Percentiles rank a stretch among this genome's conserved stretches.
These are phyloP conservation scores for Penicillium expansum DNA, from an alignment of 2,329 filamentous ascomycete genomes.

Conservation along the genomic window DNA sequence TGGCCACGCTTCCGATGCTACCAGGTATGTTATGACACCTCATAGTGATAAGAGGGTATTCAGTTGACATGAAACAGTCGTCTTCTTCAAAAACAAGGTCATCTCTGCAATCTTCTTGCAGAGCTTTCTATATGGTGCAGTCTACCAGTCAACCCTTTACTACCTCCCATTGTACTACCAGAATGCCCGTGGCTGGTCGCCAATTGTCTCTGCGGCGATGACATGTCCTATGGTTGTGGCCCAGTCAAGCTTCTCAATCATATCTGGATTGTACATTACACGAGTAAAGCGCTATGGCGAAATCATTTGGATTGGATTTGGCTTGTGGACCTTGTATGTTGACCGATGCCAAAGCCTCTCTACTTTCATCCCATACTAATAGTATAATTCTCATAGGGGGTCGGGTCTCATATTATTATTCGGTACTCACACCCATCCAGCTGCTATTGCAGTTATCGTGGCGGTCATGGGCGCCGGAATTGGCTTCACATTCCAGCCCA, in stretches of 20 bases:
- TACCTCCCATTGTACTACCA: constrained; percentile 63
- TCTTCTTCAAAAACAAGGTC: constrained; percentile 55
- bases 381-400: constrained; percentile 33
- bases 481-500: constrained; percentile 54
- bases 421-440: constrained; percentile 45
- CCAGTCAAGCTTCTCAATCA: constrained; percentile 42
- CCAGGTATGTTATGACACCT: constrained; percentile 36
- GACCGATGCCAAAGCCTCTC: not conserved
- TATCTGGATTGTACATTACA: constrained; percentile 59
- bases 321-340: constrained; percentile 47
- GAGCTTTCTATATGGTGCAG: constrained; percentile 59
- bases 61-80: constrained; percentile 24
- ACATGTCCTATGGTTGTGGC: constrained; percentile 51
- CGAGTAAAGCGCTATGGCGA: constrained; percentile 57
- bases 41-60: not conserved
- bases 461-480: constrained; percentile 53
- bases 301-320: constrained; percentile 53
- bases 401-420: constrained; percentile 55
- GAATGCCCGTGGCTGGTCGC: constrained; percentile 50
- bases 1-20: constrained; percentile 58
- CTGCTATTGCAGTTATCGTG: constrained; percentile 52
- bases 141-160: constrained; percentile 60
- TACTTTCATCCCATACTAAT: constrained; percentile 1
- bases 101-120: constrained; percentile 57
- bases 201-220: constrained; percentile 52